Evolutionary conservation across 2,329 filamentous ascomycete genomes (phyloP).

Genomic region (Helicocarpus griseus): DNA sequence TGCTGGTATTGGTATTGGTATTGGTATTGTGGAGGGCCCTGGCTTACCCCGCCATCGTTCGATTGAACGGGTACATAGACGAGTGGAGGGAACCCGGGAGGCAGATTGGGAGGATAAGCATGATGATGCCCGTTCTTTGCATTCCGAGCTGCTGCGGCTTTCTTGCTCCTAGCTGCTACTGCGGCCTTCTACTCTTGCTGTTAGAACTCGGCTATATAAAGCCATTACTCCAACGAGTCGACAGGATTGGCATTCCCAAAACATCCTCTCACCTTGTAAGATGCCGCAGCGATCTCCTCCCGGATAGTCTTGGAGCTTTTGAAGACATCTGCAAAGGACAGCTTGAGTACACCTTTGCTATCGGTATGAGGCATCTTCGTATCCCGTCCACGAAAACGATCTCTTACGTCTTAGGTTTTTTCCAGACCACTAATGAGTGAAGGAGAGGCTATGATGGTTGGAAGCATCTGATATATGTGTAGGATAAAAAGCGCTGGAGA

Average conservation of each 20-base stretch:
- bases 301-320: conserved; percentile 15
- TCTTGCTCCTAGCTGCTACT: neutral
- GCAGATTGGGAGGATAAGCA: neutral
- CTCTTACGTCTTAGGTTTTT: neutral
- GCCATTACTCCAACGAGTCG: too few relatives aligned
- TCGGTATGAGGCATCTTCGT: conserved; percentile 7
- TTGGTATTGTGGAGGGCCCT: neutral
- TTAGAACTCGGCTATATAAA: too few relatives aligned
- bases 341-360: conserved; percentile 5
- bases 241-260: neutral
- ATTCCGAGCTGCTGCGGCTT: neutral
- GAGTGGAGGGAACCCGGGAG: neutral
- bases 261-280: conserved; percentile 9
- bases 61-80: conserved; percentile 2
- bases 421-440: neutral
- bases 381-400: neutral
- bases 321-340: conserved; percentile 16
- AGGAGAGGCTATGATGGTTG: too few relatives aligned
- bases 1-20: neutral
- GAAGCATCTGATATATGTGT: neutral
- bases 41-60: neutral
- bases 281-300: conserved; percentile 10
- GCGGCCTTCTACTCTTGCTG: neutral
- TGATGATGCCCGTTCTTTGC: neutral
- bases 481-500: neutral